These are phyloP conservation scores for Irpex sp. DNA, from an alignment of 1,284 basidiomycete genomes.

Conservation along the genomic window DNA sequence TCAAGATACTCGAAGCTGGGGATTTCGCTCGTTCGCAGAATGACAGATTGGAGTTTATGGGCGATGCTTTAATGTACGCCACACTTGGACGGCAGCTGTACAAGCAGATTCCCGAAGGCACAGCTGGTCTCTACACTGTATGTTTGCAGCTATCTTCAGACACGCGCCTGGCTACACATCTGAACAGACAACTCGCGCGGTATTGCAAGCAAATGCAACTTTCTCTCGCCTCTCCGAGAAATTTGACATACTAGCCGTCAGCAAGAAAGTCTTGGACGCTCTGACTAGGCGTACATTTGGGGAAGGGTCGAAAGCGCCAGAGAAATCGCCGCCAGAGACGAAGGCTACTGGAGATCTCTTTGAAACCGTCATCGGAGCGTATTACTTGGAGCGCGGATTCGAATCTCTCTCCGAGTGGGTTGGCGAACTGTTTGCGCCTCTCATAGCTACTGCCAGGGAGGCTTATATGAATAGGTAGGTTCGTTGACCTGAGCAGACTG, in stretches of 20 bases:
- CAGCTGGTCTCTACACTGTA: constrained; percentile 29
- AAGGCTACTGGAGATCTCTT: constrained; percentile 30
- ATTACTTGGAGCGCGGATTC: constrained; percentile 27
- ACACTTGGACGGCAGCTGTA: constrained; percentile 27
- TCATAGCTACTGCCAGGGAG: constrained; percentile 18
- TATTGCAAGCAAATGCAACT: constrained; percentile 27
- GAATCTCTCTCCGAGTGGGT: constrained; percentile 26
- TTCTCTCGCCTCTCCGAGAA: constrained; percentile 30
- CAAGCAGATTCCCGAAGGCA: constrained; percentile 22
- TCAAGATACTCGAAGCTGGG: constrained; percentile 17
- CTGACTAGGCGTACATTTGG: constrained; percentile 24
- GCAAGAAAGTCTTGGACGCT: constrained; percentile 18
- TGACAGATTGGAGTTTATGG: constrained; percentile 31
- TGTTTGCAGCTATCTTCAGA: constrained; percentile 8
- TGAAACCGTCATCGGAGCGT: constrained; percentile 29
- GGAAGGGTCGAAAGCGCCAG: constrained; percentile 17
- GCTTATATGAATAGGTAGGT: constrained; percentile 12
- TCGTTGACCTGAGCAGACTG: background rate
- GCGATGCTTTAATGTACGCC: constrained; percentile 32
- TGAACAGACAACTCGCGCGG: constrained; percentile 19
- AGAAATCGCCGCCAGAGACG: constrained; percentile 16
- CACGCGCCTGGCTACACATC: constrained; percentile 4
- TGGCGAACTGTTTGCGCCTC: constrained; percentile 20
- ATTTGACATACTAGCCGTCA: constrained; percentile 27
- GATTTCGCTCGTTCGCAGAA: constrained; percentile 17